Conservation (phyloP, 2,329 filamentous ascomycete genomes). For the Passalora sequoiae region DNA sequence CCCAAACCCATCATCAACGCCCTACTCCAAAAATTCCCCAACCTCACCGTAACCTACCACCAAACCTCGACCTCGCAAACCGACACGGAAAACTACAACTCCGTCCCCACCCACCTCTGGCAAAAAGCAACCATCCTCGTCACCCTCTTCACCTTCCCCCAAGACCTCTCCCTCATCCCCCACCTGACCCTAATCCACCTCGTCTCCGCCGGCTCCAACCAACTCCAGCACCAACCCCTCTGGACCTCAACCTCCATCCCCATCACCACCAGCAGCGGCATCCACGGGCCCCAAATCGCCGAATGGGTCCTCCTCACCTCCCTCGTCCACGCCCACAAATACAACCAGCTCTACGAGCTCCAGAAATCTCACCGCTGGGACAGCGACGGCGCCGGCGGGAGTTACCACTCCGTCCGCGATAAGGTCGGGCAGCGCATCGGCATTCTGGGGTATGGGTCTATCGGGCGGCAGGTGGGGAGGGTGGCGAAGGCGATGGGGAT, state of each 20-base stretch:
- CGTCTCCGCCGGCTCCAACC: conserved; percentile 55
- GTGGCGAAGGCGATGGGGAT: conserved; percentile 51
- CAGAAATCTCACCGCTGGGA: conserved; percentile 56
- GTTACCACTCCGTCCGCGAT: conserved; percentile 44
- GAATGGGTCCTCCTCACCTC: conserved; percentile 63
- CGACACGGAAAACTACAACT: conserved; percentile 7
- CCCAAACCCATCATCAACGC: conserved; percentile 36
- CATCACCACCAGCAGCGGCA: conserved; percentile 52
- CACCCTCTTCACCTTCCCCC: conserved; percentile 46
- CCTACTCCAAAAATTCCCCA: conserved; percentile 41
- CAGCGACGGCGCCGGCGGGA: conserved; percentile 17
- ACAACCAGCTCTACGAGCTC: conserved; percentile 50
- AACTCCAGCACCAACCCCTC: conserved; percentile 49
- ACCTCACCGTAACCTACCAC: conserved; percentile 43
- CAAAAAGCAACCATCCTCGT: conserved; percentile 44
- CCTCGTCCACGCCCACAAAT: conserved; percentile 53
- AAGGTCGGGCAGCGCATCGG: conserved; percentile 55
- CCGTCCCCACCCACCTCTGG: conserved; percentile 35
- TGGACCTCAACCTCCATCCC: conserved; percentile 50
- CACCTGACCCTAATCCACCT: conserved; percentile 51
- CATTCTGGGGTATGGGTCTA: conserved; percentile 58
- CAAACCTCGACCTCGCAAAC: conserved; percentile 25
- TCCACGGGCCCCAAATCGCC: conserved; percentile 60
- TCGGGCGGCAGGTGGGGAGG: conserved; percentile 51
- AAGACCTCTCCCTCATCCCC: conserved; percentile 33